Evolutionary conservation across 2,329 filamentous ascomycete species (phyloP).

Genomic region (Paracamarosporium sp.): DNA sequence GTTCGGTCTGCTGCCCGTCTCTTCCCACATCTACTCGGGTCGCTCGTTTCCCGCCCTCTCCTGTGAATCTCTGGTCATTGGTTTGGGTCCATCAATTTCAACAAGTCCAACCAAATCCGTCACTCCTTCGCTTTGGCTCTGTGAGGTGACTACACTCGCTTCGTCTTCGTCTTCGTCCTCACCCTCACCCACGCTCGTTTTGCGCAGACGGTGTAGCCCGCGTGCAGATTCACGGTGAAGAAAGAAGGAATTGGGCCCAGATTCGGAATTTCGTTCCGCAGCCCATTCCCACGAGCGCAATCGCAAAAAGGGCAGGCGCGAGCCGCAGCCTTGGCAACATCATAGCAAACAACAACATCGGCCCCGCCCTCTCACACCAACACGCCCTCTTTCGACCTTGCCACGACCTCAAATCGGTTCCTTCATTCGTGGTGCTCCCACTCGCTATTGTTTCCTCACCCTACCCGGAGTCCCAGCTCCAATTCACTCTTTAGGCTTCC

Average conservation of each 20-base stretch:
- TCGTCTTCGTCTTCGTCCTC: neutral
- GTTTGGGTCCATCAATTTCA: neutral
- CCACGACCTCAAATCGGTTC: conserved; percentile 3
- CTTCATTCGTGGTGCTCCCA: conserved; percentile 11
- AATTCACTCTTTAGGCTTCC: conserved; percentile 40
- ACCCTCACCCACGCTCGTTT: neutral
- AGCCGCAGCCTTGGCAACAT: conserved; percentile 30
- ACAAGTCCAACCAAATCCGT: neutral
- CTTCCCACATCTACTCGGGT: conserved; percentile 1
- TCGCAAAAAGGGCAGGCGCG: conserved; percentile 23
- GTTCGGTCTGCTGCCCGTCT: conserved; percentile 9
- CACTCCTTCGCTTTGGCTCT: neutral
- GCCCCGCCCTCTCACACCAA: conserved; percentile 10
- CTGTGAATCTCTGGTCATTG: neutral
- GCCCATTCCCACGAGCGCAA: conserved; percentile 17
- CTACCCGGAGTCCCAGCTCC: conserved; percentile 36
- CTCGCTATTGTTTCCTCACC: conserved; percentile 28
- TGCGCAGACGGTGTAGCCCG: neutral
- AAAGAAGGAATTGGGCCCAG: neutral
- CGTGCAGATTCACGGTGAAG: neutral
- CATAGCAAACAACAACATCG: conserved; percentile 26
- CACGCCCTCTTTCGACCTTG: neutral
- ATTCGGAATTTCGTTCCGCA: conserved; percentile 4
- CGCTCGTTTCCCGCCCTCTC: conserved; percentile 4
- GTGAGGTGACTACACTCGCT: neutral